Percentiles rank a stretch among this genome's conserved stretches.
Conservation (phyloP, 1,284 basidiomycete species). For the Ganoderma multipileum region DNA sequence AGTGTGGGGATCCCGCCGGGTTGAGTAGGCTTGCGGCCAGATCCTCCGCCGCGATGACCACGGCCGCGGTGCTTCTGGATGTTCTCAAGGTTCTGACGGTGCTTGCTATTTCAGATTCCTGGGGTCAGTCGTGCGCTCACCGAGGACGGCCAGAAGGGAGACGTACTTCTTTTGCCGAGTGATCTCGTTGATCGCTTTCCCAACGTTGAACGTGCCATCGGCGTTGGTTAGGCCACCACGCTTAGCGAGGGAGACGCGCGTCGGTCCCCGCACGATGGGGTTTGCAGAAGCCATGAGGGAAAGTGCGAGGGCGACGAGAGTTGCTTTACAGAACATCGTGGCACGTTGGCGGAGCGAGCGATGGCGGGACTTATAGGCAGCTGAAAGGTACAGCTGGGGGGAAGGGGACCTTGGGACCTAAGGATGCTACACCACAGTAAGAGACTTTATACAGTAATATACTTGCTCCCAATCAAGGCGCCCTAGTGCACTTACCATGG, state of each 20-base stretch:
- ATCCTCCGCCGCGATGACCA: neutral
- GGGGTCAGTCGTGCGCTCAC: neutral
- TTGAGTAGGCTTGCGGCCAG: neutral
- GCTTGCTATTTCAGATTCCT: slow-evolving; percentile 26
- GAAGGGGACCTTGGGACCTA: neutral
- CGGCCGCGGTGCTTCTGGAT: slow-evolving; percentile 30
- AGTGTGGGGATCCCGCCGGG: neutral
- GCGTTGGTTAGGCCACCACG: slow-evolving; percentile 31
- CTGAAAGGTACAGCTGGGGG: neutral
- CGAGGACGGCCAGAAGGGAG: neutral
- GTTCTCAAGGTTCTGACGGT: slow-evolving; percentile 31
- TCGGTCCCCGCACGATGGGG: neutral
- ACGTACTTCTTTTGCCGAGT: slow-evolving; percentile 31
- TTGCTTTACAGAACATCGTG: slow-evolving; percentile 36
- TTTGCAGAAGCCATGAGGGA: slow-evolving; percentile 25
- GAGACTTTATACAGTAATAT: neutral
- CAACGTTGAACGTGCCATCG: slow-evolving; percentile 34
- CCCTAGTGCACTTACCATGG: neutral
- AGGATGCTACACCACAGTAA: neutral
- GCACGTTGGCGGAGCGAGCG: neutral
- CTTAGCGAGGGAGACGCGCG: slow-evolving; percentile 31
- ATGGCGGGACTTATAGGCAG: neutral
- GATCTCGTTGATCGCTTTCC: slow-evolving; percentile 27
- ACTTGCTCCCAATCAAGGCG: neutral
- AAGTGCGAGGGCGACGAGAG: slow-evolving; percentile 32